Percentiles rank a stretch among this genome's conserved stretches.
These are phyloP conservation scores for Leptographium flavum DNA, from an alignment of 2,329 filamentous ascomycete species.

Conservation along the genomic window DNA sequence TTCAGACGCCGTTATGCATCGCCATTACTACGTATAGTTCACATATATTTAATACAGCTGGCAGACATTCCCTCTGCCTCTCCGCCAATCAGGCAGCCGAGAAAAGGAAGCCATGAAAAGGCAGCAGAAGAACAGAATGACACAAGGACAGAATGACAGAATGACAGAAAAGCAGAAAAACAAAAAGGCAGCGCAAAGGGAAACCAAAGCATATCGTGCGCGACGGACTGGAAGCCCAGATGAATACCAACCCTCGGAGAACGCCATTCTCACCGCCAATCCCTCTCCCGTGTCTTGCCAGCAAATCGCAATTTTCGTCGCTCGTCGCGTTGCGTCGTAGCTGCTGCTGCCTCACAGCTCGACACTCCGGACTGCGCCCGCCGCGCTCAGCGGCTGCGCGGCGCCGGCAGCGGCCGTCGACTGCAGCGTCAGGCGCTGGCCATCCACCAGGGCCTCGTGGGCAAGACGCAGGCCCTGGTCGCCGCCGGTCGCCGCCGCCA, in stretches of 20 bases:
- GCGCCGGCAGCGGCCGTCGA: constrained; percentile 25
- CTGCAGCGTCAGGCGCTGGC: constrained; percentile 40
- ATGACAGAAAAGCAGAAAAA: neutral
- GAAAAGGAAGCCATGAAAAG: neutral
- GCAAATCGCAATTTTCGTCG: neutral
- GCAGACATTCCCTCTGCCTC: neutral
- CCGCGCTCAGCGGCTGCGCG: constrained; percentile 40
- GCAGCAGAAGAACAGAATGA: neutral
- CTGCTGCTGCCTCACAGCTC: constrained; percentile 38
- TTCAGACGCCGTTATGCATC: neutral
- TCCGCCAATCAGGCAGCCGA: neutral
- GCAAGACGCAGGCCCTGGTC: constrained; percentile 35
- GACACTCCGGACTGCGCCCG: constrained; percentile 42
- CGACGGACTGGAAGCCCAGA: neutral
- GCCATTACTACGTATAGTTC: neutral
- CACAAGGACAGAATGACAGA: neutral
- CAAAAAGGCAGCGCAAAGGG: neutral
- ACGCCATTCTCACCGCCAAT: constrained; percentile 7
- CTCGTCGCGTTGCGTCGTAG: too few relatives aligned
- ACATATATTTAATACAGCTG: neutral
- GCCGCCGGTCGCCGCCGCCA: constrained; percentile 32
- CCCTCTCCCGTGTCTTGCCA: neutral
- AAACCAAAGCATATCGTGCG: neutral
- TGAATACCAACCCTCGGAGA: constrained; percentile 3
- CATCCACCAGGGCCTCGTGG: constrained; percentile 31